Evolutionary conservation across 2,329 filamentous ascomycete genomes (phyloP).

Genomic region (Alternaria metachromatica): DNA sequence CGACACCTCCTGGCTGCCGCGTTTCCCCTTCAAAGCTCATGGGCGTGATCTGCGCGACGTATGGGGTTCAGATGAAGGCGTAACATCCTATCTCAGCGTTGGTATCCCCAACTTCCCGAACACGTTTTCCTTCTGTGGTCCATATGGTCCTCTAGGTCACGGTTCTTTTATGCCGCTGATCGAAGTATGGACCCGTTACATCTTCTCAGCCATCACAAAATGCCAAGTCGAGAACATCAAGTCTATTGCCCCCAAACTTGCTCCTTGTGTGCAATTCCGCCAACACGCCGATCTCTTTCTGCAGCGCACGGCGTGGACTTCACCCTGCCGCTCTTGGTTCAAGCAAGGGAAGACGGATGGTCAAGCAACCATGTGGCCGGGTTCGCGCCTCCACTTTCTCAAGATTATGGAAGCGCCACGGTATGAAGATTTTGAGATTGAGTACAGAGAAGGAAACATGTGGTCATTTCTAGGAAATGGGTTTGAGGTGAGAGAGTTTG

Average conservation of each 20-base stretch:
- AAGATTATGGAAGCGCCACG: slow-evolving; percentile 26
- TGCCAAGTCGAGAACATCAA: slow-evolving; percentile 33
- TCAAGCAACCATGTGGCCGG: slow-evolving; percentile 31
- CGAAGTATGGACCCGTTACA: slow-evolving; percentile 34
- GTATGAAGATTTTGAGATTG: slow-evolving; percentile 34
- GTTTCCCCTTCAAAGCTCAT: slow-evolving; percentile 35
- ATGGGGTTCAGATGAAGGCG: slow-evolving; percentile 45
- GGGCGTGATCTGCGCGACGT: slow-evolving; percentile 43
- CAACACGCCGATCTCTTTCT: slow-evolving; percentile 33
- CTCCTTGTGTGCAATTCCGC: slow-evolving; percentile 16
- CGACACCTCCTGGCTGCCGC: slow-evolving; percentile 41
- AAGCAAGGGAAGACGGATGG: slow-evolving; percentile 33
- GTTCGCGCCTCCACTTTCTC: slow-evolving; percentile 31
- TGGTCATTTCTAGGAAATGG: slow-evolving; percentile 36
- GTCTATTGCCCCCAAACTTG: slow-evolving; percentile 23
- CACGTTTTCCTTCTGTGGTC: slow-evolving; percentile 53
- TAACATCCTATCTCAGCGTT: slow-evolving; percentile 52
- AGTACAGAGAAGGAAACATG: slow-evolving; percentile 25
- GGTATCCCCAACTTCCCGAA: slow-evolving; percentile 54
- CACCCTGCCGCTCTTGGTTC: slow-evolving; percentile 32
- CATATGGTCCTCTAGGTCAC: slow-evolving; percentile 30
- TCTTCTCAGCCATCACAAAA: slow-evolving; percentile 30
- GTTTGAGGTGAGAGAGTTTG: slow-evolving; percentile 55
- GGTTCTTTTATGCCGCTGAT: slow-evolving; percentile 34
- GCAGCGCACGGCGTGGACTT: slow-evolving; percentile 34